Evolutionary conservation across 208 protist species (phyloP).

Genomic region (Trypanosoma caninum): DNA sequence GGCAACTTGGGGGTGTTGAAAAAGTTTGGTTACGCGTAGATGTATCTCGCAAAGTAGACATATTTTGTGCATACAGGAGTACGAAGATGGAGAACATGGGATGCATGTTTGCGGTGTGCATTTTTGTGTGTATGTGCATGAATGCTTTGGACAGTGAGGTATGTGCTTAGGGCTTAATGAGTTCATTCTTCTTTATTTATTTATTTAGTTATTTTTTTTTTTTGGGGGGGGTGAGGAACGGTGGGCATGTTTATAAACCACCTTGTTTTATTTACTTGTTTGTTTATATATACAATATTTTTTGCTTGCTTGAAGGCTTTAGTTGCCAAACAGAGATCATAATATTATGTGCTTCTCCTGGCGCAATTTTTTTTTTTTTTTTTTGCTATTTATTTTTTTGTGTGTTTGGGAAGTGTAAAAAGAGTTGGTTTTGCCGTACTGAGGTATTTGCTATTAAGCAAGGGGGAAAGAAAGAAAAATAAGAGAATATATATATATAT

Average conservation of each 20-base stretch:
- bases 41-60: neutral
- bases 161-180: neutral
- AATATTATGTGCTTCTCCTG: too few species aligned
- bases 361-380: slow-evolving; percentile 19
- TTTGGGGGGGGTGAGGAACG: neutral
- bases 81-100: too few species aligned
- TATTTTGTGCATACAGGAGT: neutral
- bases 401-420: neutral
- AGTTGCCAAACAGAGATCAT: too few species aligned
- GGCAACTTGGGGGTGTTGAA: slow-evolving; percentile 84
- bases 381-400: slow-evolving; percentile 24
- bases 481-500: neutral
- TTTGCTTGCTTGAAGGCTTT: too few species aligned
- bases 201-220: slow-evolving; percentile 3
- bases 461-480: neutral
- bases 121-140: neutral
- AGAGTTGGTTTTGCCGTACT: neutral
- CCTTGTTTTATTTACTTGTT: neutral
- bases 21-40: slow-evolving; percentile 89
- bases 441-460: neutral
- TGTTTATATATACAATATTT: too few species aligned
- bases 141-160: neutral
- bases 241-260: too few species aligned
- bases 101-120: neutral
- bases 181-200: neutral